Evolutionary conservation across 176 grass and related monocot genomes (phyloP).

Genomic region (sorghum (Sorghum bicolor)): DNA sequence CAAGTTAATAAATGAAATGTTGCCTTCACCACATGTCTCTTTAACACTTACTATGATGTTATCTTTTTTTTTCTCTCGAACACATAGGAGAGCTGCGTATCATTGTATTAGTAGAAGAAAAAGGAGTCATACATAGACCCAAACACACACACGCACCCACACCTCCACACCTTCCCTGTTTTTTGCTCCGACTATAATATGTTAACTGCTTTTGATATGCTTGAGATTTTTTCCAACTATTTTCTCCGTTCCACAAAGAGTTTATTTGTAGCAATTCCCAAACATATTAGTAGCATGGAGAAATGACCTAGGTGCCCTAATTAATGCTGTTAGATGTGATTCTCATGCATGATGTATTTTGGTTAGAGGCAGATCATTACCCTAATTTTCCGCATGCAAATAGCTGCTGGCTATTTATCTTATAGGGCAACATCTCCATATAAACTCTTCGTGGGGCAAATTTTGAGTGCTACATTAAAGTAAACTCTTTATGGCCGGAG

Average conservation of each 20-base stretch:
- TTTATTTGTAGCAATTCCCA: not conserved
- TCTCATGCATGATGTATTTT: not conserved
- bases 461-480: not conserved
- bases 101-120: no score
- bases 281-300: no score
- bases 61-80: no score
- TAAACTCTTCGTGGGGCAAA: not conserved
- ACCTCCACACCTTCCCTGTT: no score
- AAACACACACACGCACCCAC: no score
- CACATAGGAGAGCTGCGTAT: no score
- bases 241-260: not conserved
- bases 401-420: not conserved
- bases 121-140: no score
- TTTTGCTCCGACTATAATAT: not conserved
- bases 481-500: not conserved
- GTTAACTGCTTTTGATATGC: not conserved
- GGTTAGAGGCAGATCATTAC: not conserved
- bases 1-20: not conserved
- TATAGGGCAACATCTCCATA: not conserved
- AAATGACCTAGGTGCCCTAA: no score
- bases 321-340: not conserved
- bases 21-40: not conserved
- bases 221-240: not conserved
- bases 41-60: not conserved
- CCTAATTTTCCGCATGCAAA: not conserved